Evolutionary conservation across 2,329 filamentous ascomycete species (phyloP).

Genomic region (Colletotrichum melonis): DNA sequence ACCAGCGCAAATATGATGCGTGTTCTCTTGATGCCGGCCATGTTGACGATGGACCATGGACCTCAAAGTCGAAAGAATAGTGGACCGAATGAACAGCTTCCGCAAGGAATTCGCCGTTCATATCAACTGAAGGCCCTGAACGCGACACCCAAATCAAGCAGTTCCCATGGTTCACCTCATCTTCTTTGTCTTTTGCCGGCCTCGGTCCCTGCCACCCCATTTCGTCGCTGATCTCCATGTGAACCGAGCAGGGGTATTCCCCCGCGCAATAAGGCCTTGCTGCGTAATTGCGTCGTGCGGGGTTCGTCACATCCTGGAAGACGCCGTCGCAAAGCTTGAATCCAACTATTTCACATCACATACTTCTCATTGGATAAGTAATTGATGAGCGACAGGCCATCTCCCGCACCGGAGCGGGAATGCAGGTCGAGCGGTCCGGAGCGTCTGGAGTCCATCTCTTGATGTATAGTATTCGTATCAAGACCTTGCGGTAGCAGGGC

Average conservation of each 20-base stretch:
- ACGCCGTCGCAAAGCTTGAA: constrained; percentile 1
- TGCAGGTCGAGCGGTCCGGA: not conserved
- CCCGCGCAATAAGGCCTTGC: constrained; percentile 1
- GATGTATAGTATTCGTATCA: not conserved
- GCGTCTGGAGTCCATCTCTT: not conserved
- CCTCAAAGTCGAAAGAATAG: not conserved
- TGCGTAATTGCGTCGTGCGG: constrained; percentile 17
- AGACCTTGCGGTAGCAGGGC: not conserved
- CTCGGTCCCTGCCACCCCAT: constrained; percentile 25
- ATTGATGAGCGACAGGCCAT: not conserved
- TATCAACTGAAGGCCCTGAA: not conserved
- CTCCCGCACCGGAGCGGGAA: not conserved
- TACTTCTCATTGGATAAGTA: not conserved
- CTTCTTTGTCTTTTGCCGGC: not conserved
- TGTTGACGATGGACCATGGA: not conserved
- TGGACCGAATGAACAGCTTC: too few species aligned
- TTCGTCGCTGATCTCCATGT: constrained; percentile 25
- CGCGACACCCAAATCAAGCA: not conserved
- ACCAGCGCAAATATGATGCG: constrained; percentile 11
- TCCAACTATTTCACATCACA: not conserved
- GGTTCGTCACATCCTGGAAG: constrained; percentile 17
- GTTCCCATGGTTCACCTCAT: not conserved
- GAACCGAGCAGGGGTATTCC: constrained; percentile 18
- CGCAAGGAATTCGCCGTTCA: not conserved
- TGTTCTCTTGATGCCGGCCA: constrained; percentile 20